phyloP scores from a whole-genome alignment of 208 protist species.

The Trypanosoma vivax region DNA sequence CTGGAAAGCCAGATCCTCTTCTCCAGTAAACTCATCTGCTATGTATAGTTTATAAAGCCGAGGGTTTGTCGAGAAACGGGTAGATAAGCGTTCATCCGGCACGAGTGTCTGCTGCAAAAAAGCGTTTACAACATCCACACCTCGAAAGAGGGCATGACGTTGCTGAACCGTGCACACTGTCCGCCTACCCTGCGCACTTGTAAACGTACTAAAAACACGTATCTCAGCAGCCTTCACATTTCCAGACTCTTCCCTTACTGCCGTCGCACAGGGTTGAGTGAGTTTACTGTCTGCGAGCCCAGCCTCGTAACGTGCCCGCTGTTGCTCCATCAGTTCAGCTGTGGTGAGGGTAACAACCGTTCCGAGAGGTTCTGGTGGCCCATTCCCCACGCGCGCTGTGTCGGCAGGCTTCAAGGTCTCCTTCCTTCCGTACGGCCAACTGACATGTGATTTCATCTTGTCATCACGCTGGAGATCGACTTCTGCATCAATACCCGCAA shows the following conservation, averaged over 20 bases:
- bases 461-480: slow-evolving; percentile 60
- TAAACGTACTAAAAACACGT: slow-evolving; percentile 73
- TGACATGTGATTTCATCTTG: slow-evolving; percentile 26
- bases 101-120: slow-evolving; percentile 65
- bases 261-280: neutral
- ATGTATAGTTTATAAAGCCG: slow-evolving; percentile 84
- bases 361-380: slow-evolving; percentile 26
- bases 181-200: slow-evolving; percentile 47
- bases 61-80: slow-evolving; percentile 63
- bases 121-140: slow-evolving; percentile 69
- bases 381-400: neutral
- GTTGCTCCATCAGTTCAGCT: slow-evolving; percentile 32
- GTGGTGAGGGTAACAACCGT: slow-evolving; percentile 41
- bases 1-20: slow-evolving; percentile 80
- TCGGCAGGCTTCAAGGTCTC: slow-evolving; percentile 10
- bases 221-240: slow-evolving; percentile 30
- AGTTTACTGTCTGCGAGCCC: slow-evolving; percentile 10
- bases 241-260: slow-evolving; percentile 8
- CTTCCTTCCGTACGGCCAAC: slow-evolving; percentile 15
- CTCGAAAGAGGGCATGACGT: slow-evolving; percentile 43
- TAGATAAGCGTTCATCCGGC: slow-evolving; percentile 40
- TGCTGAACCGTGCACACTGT: slow-evolving; percentile 46
- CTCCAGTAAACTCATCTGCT: slow-evolving; percentile 80
- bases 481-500: slow-evolving; percentile 70
- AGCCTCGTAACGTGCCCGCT: slow-evolving; percentile 13